These are phyloP conservation scores for Leptodermis oblonga DNA, from an alignment of 257 asterid genomes.

Conservation along the genomic window DNA sequence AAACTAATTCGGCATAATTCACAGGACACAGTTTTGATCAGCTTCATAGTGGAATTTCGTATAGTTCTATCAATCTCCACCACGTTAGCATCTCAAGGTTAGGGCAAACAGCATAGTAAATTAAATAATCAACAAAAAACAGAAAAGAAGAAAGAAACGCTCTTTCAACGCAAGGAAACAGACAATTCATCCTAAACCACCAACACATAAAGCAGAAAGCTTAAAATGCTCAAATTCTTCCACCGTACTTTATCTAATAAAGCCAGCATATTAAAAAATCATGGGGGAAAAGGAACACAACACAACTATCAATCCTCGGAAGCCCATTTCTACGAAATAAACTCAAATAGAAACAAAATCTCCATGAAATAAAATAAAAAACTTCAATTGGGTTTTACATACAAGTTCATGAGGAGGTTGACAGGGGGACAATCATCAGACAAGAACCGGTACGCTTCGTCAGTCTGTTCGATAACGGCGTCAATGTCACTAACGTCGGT, in stretches of 20 bases:
- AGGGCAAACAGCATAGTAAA: background rate
- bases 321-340: background rate
- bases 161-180: background rate
- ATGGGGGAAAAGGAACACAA: no score
- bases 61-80: background rate
- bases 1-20: no score
- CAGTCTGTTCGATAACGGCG: constrained; percentile 79
- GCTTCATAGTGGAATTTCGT: background rate
- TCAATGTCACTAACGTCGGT: constrained; percentile 85
- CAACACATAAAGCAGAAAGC: background rate
- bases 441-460: constrained; percentile 70
- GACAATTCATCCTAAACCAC: background rate
- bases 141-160: no score
- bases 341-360: background rate
- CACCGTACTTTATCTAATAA: no score
- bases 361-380: no score
- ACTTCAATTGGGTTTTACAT: constrained; percentile 12
- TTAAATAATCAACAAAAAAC: background rate
- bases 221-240: background rate
- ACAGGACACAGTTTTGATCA: background rate
- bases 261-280: no score
- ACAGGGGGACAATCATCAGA: constrained; percentile 53
- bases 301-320: background rate
- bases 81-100: background rate
- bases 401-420: constrained; percentile 57